These are phyloP conservation scores for Pythium apleroticum DNA, from an alignment of 352 stramenopile genomes.

Conservation along the genomic window DNA sequence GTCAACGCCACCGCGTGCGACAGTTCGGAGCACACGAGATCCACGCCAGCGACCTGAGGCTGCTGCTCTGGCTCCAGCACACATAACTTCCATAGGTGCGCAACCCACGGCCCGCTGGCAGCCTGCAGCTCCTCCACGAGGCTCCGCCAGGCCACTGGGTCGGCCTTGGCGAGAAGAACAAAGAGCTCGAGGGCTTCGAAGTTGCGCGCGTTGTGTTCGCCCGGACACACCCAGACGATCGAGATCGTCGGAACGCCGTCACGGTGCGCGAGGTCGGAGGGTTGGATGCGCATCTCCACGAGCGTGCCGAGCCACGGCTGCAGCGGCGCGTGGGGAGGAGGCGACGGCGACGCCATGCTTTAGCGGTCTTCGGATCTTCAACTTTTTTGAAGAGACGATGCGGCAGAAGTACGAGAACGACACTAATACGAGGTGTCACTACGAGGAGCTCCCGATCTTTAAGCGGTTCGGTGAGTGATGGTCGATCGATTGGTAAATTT, in stretches of 20 bases:
- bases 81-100: neutral
- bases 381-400: too few species aligned
- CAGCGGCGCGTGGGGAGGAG: neutral
- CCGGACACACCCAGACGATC: neutral
- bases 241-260: neutral
- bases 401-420: too few species aligned
- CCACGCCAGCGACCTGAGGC: neutral
- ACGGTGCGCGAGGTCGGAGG: neutral
- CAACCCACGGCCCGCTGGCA: neutral
- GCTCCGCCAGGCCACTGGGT: neutral
- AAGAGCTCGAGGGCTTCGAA: slow-evolving; percentile 14
- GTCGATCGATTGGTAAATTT: too few species aligned
- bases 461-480: too few species aligned
- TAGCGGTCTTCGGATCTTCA: neutral
- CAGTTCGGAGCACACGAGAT: neutral
- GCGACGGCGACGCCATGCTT: neutral
- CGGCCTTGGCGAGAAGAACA: slow-evolving; percentile 2
- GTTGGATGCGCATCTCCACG: neutral
- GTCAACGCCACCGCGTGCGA: neutral
- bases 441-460: too few species aligned
- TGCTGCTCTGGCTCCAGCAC: slow-evolving; percentile 2
- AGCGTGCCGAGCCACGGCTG: neutral
- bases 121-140: neutral
- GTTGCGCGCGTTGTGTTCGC: neutral
- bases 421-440: too few species aligned